Evolutionary conservation across 768 basidiomycete species (phyloP).

Genomic region (Trametes cingulata): DNA sequence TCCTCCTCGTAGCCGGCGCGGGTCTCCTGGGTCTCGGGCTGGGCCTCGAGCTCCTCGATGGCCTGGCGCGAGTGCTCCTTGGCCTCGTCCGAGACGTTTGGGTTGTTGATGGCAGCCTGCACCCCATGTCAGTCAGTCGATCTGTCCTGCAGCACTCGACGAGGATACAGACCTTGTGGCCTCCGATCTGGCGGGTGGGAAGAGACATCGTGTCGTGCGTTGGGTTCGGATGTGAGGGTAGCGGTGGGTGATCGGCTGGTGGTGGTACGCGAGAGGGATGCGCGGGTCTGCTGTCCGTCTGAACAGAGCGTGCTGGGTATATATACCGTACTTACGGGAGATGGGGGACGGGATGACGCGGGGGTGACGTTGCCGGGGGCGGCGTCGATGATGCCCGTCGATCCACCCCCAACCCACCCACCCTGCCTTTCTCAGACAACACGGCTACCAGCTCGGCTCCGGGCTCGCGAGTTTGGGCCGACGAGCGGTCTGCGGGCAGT

Average conservation of each 20-base stretch:
- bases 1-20: constrained; percentile 13
- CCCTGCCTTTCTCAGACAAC: background rate
- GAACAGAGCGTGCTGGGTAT: background rate
- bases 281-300: no score
- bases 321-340: background rate
- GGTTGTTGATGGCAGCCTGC: constrained; percentile 34
- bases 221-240: background rate
- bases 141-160: no score
- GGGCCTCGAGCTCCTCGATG: constrained; percentile 25
- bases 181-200: constrained; percentile 25
- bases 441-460: no score
- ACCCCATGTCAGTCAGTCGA: background rate
- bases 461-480: no score
- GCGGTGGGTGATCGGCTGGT: background rate
- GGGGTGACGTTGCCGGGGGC: background rate
- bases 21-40: constrained; percentile 21
- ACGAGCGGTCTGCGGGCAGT: no score
- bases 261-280: background rate
- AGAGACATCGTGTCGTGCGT: constrained; percentile 24
- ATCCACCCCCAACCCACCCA: background rate
- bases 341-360: background rate
- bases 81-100: constrained; percentile 33
- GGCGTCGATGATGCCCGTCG: background rate
- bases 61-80: constrained; percentile 33
- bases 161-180: constrained; percentile 25